These are phyloP conservation scores for Rheum nobile DNA, from an alignment of 148 eudicot species.

Conservation along the genomic window DNA sequence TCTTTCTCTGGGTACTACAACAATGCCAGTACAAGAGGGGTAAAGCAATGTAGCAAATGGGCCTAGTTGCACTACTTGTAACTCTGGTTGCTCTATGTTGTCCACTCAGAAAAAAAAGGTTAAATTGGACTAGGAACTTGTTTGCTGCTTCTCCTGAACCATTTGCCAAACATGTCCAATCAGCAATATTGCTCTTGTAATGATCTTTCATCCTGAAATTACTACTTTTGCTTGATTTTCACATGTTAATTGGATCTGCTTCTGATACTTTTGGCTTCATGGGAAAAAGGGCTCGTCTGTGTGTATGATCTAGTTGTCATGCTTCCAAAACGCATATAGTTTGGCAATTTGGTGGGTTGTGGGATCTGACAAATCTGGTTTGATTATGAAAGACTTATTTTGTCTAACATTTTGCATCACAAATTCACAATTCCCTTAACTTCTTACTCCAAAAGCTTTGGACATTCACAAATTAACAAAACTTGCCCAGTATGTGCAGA, in stretches of 20 bases:
- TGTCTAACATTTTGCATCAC: not conserved
- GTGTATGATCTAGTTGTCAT: not conserved
- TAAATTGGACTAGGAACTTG: not conserved
- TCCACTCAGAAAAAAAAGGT: not conserved
- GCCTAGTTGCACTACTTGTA: not conserved
- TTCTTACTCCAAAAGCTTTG: not conserved
- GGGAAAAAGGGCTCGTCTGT: not conserved
- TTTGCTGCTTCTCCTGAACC: not conserved
- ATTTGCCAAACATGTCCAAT: not conserved
- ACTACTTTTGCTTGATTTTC: not conserved
- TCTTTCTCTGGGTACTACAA: not conserved
- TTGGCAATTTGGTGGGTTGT: not conserved
- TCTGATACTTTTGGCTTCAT: not conserved
- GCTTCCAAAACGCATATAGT: not conserved
- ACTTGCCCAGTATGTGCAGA: not conserved
- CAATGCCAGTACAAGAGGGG: constrained; percentile 1
- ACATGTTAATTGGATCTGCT: not conserved
- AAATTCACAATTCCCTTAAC: too few species aligned
- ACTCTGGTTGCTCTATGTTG: not conserved
- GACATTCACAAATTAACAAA: not conserved
- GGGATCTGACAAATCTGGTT: not conserved
- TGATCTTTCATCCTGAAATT: not conserved
- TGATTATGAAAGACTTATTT: not conserved
- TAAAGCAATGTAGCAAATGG: not conserved
- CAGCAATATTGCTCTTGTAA: not conserved